Percentiles rank a stretch among this genome's conserved stretches.
Conservation (phyloP, 1,284 basidiomycete species). For the Exsudoporus floridanus region DNA sequence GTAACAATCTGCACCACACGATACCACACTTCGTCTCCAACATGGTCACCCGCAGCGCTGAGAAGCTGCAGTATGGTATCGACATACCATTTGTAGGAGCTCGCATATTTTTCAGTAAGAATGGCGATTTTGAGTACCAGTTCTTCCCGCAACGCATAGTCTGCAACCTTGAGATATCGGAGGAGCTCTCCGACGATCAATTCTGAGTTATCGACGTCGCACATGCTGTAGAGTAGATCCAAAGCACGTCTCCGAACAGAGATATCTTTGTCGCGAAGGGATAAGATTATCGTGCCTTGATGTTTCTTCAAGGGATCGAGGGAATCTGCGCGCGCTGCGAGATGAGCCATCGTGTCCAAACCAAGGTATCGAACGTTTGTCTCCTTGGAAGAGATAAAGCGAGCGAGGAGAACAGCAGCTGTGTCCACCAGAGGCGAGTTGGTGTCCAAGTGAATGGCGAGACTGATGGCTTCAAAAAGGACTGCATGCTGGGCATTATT, state of each 20-base stretch:
- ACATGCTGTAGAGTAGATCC: conserved; percentile 98
- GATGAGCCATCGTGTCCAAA: conserved; percentile 97
- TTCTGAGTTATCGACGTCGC: conserved; percentile 93
- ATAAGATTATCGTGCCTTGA: conserved; percentile 92
- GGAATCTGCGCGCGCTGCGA: conserved; percentile 90
- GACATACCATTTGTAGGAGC: conserved; percentile 94
- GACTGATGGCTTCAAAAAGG: conserved; percentile 96
- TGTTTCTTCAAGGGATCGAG: conserved; percentile 93
- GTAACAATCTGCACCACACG: conserved; percentile 98
- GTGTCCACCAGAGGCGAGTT: conserved; percentile 87
- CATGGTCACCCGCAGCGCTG: conserved; percentile 95
- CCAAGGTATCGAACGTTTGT: conserved; percentile 98
- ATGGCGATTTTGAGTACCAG: conserved; percentile 99
- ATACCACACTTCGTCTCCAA: conserved; percentile 99
- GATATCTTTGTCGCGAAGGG: conserved; percentile 95
- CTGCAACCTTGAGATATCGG: conserved; percentile 89
- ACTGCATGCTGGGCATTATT: conserved; percentile 98
- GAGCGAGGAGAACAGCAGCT: conserved; percentile 89
- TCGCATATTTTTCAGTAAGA: conserved; percentile 96
- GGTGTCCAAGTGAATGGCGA: conserved; percentile 95
- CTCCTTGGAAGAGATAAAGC: conserved; percentile 96
- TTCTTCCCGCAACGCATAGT: conserved; percentile 94
- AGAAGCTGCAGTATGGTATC: conserved; percentile 96
- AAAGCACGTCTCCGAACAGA: conserved; percentile 92
- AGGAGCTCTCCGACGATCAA: conserved; percentile 93